A percentile compares a stretch with the other conserved stretches of the same genome.
These are phyloP conservation scores for Fusarium veterinarium DNA, from an alignment of 2,329 filamentous ascomycete genomes.

Conservation along the genomic window DNA sequence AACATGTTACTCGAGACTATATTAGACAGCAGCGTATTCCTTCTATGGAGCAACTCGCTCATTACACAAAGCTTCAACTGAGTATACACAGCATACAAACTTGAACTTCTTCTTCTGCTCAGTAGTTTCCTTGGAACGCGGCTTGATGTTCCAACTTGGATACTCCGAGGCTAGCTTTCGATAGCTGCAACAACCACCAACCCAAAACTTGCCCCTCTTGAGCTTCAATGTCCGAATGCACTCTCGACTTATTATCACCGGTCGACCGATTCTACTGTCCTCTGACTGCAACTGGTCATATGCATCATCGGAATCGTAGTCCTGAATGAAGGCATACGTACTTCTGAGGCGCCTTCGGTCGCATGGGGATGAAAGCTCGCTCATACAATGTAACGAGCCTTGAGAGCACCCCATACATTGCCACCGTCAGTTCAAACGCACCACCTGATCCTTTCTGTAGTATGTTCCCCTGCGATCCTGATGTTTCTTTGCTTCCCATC, in stretches of 20 bases:
- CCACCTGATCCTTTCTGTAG: background rate
- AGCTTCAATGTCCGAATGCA: background rate
- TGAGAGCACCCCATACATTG: conserved; percentile 15
- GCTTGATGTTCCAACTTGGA: background rate
- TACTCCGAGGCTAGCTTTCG: background rate
- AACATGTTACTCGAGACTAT: background rate
- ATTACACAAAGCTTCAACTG: background rate
- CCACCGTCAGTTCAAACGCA: background rate
- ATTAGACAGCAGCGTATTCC: background rate
- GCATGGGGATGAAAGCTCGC: background rate
- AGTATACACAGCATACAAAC: background rate
- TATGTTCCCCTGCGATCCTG: background rate
- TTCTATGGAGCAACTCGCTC: background rate
- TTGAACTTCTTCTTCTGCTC: background rate
- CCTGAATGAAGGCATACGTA: background rate
- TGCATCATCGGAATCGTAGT: background rate
- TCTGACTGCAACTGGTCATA: background rate
- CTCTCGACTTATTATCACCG: background rate
- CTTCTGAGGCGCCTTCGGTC: background rate
- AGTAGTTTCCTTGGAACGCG: background rate
- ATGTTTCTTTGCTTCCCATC: background rate
- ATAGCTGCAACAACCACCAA: background rate
- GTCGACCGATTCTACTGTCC: background rate
- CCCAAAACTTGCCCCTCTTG: background rate
- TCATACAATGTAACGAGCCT: background rate